phyloP scores from a whole-genome alignment of 352 stramenopile species.

The Phytophthora rubi region DNA sequence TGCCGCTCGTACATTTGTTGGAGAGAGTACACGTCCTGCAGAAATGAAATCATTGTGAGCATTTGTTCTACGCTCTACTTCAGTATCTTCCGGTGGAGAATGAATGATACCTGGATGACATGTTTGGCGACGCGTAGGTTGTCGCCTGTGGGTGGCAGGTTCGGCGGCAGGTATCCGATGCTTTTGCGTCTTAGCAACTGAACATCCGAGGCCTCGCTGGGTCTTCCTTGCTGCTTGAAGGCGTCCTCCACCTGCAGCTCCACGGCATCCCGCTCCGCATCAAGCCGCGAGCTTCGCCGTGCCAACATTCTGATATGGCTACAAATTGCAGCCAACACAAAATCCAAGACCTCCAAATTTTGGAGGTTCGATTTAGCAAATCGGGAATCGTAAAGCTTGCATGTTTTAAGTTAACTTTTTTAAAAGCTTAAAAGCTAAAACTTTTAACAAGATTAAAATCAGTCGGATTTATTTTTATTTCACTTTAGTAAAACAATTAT shows the following conservation, averaged over 20 bases:
- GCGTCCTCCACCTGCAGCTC: slow-evolving; percentile 55
- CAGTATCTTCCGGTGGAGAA: neutral
- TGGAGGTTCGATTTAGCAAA: too few relatives aligned
- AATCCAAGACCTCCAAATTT: too few relatives aligned
- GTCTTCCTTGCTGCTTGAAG: slow-evolving; percentile 26
- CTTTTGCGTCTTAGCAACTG: slow-evolving; percentile 27
- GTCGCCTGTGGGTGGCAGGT: slow-evolving; percentile 17
- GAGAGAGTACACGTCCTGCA: slow-evolving; percentile 66
- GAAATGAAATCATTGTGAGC: neutral
- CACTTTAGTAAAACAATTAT: too few relatives aligned
- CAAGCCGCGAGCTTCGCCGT: slow-evolving; percentile 48
- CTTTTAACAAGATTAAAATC: too few relatives aligned
- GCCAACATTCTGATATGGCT: slow-evolving; percentile 28
- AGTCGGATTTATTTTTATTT: too few relatives aligned
- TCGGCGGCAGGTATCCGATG: slow-evolving; percentile 54
- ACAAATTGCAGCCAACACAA: too few relatives aligned
- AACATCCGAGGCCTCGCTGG: neutral
- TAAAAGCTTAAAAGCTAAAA: too few relatives aligned
- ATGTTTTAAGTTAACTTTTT: too few relatives aligned
- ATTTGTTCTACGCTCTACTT: neutral
- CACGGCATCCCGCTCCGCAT: slow-evolving; percentile 56
- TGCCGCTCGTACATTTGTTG: slow-evolving; percentile 70
- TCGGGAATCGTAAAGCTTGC: too few relatives aligned
- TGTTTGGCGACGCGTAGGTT: slow-evolving; percentile 59
- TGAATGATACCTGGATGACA: slow-evolving; percentile 52